Percentiles rank a stretch among this genome's conserved stretches.
These are phyloP conservation scores for Musa acuminata DNA, from an alignment of 176 grass and related monocot species.

Conservation along the genomic window DNA sequence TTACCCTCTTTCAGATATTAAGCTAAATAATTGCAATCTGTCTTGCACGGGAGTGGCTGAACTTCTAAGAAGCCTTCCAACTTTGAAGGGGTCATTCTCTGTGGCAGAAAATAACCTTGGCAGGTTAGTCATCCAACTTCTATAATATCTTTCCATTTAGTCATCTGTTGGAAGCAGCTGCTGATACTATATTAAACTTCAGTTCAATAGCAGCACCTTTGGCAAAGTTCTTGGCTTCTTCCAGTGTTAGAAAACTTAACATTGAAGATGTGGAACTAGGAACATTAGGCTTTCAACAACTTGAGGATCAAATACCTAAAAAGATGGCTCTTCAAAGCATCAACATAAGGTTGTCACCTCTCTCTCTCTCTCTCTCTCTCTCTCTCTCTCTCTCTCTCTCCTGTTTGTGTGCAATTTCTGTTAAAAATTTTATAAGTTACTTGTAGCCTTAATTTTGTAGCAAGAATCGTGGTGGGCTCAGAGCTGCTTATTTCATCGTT, in stretches of 20 bases:
- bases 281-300: conserved; percentile 41
- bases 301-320: conserved; percentile 41
- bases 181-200: conserved; percentile 15
- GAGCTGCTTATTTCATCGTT: conserved; percentile 28
- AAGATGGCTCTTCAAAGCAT: conserved; percentile 37
- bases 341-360: conserved; percentile 46
- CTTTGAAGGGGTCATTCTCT: conserved; percentile 46
- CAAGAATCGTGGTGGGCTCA: conserved; percentile 26
- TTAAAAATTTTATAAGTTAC: neutral
- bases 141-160: neutral
- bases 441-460: conserved; percentile 13
- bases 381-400: neutral
- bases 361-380: too few species aligned
- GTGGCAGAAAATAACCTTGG: conserved; percentile 74
- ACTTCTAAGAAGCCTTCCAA: conserved; percentile 56
- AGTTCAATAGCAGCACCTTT: conserved; percentile 44
- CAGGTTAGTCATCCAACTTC: conserved; percentile 32
- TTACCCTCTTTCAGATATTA: conserved; percentile 52
- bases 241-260: conserved; percentile 42
- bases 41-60: conserved; percentile 42
- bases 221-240: conserved; percentile 43
- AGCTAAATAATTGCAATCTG: conserved; percentile 53
- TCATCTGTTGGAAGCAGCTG: neutral
- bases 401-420: neutral
- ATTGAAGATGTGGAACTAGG: conserved; percentile 52